These are phyloP conservation scores for Panicum virgatum DNA, from an alignment of 202 grass and related monocot species.

Conservation along the genomic window DNA sequence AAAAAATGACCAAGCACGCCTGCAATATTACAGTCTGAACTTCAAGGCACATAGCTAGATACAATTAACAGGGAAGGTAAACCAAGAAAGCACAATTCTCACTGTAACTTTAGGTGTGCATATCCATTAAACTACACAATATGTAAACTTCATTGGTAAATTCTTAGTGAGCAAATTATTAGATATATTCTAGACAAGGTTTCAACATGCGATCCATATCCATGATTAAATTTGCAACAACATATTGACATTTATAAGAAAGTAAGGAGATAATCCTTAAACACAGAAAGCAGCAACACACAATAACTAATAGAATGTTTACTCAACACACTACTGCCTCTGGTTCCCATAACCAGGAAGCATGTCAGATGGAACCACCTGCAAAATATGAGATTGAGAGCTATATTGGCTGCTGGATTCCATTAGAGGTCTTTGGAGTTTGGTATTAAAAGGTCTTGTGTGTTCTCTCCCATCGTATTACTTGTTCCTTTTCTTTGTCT, in stretches of 20 bases:
- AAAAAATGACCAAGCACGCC: not conserved
- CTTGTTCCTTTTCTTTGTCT: not conserved
- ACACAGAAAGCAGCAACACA: slow-evolving; percentile 2
- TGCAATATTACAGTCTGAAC: not conserved
- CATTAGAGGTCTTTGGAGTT: not conserved
- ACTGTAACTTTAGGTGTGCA: not conserved
- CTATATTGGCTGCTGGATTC: not conserved
- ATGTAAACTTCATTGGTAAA: slow-evolving; percentile 13
- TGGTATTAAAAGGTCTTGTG: not conserved
- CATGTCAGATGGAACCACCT: not conserved
- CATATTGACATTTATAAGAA: not conserved
- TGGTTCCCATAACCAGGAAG: slow-evolving; percentile 3
- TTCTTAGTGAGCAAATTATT: slow-evolving; percentile 11
- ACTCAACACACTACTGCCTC: slow-evolving; percentile 12
- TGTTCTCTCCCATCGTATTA: not conserved
- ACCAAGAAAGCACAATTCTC: slow-evolving; percentile 28
- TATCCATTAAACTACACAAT: slow-evolving; percentile 19
- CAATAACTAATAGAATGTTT: slow-evolving; percentile 18
- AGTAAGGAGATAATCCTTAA: not conserved
- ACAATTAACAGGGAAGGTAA: not conserved
- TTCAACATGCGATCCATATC: slow-evolving; percentile 14
- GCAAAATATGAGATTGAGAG: not conserved
- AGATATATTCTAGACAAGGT: slow-evolving; percentile 5
- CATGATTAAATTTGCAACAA: slow-evolving; percentile 10
- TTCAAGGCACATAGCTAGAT: not conserved